Evolutionary conservation across 1,284 basidiomycete species (phyloP), one percentile per base, ranked within the genome.

Genomic region (Wolfiporia cocos): DNA sequence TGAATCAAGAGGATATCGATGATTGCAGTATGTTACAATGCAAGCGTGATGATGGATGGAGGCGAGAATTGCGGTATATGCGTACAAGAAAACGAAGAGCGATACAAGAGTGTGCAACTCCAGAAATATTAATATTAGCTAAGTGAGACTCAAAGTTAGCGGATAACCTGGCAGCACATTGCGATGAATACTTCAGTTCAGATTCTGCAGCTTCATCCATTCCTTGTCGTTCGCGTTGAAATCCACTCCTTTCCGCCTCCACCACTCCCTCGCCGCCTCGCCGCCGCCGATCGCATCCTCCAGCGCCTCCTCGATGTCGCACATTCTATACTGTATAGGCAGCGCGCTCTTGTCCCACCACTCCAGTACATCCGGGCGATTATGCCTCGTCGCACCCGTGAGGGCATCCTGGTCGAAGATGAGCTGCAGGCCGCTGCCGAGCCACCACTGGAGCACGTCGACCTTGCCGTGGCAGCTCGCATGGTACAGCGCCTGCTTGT

Each of bases 321-420:
- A 89, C 73, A 87, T 80, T 38, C 87, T 74, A 60, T 88, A 91
- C 55, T 85, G 81, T 44, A 91, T 78, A 3, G 81, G 73, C 37
- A 91, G 66, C 6, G 80, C 80, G 41, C 77, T 83, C 50, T 74
- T 74, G 48, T 86, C 74, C 89, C 89, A 92, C 88, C 88, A 92
- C 48, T 87, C 80, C 22, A 92, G 65, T 18, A 87, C 83, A 52
- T 85, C 82, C n/a, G 82, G 78, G 31, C 81, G 73, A 50, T 89
- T 86, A 59, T 88, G 79, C 49, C 81, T 70, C 20, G 88, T 90
- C 22, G 88, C 87, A 24, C 84, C 81, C 4, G 75, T 76, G 43
- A 92, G 66, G 7, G 78, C 81, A 45, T 91, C 87, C 48, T 78
- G 79, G 57, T 92, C 86, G 57, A 85, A 91, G 31, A 80, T 72